phyloP scores from a whole-genome alignment of 164 flowering plant genomes.

The Nymphaea thermarum region DNA sequence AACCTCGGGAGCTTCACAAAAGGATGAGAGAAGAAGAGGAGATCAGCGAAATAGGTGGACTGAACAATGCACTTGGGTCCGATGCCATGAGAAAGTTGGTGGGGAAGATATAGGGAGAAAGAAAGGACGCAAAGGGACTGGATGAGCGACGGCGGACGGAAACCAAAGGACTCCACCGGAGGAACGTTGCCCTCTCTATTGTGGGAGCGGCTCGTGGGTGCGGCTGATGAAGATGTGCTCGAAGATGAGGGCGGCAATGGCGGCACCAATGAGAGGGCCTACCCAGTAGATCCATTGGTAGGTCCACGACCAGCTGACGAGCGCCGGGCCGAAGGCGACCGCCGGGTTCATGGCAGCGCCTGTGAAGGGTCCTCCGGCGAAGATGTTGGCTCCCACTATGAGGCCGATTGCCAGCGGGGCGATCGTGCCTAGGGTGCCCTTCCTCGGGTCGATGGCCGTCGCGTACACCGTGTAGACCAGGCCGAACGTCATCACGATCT shows the following conservation, averaged over 20 bases:
- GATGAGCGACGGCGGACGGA: no score
- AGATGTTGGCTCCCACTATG: conserved; percentile 47
- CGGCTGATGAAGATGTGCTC: conserved; percentile 26
- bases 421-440: conserved; percentile 31
- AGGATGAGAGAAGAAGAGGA: no score
- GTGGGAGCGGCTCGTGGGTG: conserved; percentile 27
- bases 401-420: conserved; percentile 46
- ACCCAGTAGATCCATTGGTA: conserved; percentile 57
- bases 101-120: no score
- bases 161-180: no score
- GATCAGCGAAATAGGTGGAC: no score
- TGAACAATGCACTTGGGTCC: no score
- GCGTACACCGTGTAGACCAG: conserved; percentile 16
- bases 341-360: conserved; percentile 60
- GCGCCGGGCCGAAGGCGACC: conserved; percentile 40
- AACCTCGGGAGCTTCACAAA: no score
- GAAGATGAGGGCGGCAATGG: conserved; percentile 31
- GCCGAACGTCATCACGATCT: conserved; percentile 14
- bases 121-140: no score
- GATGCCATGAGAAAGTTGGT: no score
- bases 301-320: conserved; percentile 39
- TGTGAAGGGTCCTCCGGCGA: conserved; percentile 42
- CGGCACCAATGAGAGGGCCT: conserved; percentile 42
- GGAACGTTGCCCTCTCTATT: no score
- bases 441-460: conserved; percentile 12